Conservation (phyloP, 2,329 filamentous ascomycete species). For the Penicillium psychrosexuale region DNA sequence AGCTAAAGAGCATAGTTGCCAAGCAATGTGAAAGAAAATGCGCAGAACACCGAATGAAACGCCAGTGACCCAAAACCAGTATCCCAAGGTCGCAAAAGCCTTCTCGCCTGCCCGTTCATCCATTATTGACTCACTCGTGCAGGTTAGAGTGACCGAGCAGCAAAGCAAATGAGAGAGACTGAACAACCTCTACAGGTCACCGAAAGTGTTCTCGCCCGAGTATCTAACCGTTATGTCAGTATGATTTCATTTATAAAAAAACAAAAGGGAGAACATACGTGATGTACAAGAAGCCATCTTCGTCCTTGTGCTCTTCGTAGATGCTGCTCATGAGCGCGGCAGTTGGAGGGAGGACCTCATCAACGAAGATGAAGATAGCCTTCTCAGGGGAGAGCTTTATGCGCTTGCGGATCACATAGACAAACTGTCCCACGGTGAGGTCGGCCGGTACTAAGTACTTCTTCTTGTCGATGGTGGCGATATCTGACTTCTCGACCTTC, state of each 20-base stretch:
- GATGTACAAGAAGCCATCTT: constrained; percentile 93
- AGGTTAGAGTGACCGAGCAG: constrained; percentile 7
- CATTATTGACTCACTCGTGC: constrained; percentile 1
- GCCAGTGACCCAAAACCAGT: constrained; percentile 18
- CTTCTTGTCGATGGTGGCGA: constrained; percentile 99
- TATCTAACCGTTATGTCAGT: constrained; percentile 55
- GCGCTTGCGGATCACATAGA: constrained; percentile 99
- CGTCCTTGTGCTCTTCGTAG: constrained; percentile 97
- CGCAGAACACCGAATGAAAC: constrained; percentile 23
- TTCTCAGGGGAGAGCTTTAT: constrained; percentile 99
- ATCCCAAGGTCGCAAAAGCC: constrained; percentile 11
- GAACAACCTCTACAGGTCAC: constrained; percentile 41
- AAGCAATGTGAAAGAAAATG: constrained; percentile 19
- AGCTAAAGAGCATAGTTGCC: constrained; percentile 16
- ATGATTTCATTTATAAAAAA: constrained; percentile 1
- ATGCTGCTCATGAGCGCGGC: constrained; percentile 99
- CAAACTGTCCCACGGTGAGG: constrained; percentile 97
- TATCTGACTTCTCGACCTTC: constrained; percentile 99
- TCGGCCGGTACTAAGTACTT: constrained; percentile 98
- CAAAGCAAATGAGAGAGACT: constrained; percentile 11
- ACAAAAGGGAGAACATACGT: constrained; percentile 57
- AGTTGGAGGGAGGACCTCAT: constrained; percentile 93
- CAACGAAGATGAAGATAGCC: constrained; percentile 99
- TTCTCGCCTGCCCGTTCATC: constrained; percentile 6
- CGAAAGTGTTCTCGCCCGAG: constrained; percentile 99